Conservation (phyloP, 768 basidiomycete genomes). For the Myochromella boudieri region DNA sequence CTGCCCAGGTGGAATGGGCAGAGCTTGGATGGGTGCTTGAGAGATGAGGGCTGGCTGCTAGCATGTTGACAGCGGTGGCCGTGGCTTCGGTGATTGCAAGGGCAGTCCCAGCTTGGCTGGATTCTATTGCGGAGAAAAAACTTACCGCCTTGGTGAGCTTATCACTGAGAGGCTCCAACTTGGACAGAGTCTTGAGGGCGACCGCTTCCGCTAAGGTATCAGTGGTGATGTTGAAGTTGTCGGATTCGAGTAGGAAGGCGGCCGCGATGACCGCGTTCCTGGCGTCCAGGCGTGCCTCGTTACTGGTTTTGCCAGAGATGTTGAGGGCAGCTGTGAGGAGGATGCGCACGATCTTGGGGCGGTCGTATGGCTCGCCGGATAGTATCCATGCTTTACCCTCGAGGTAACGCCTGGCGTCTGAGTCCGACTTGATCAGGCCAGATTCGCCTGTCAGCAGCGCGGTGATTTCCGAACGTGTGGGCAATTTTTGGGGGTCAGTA, state of each 20-base stretch:
- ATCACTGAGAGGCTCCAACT: neutral
- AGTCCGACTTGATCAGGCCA: neutral
- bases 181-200: neutral
- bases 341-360: conserved; percentile 2
- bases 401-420: neutral
- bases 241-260: conserved; percentile 5
- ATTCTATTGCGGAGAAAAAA: neutral
- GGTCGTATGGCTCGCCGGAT: conserved; percentile 1
- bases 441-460: neutral
- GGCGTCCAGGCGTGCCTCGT: neutral
- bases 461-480: neutral
- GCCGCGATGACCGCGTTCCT: neutral
- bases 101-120: conserved; percentile 1
- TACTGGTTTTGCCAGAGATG: neutral
- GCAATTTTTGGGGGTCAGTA: neutral
- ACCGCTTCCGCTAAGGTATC: neutral
- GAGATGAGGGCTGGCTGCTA: neutral
- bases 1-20: neutral
- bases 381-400: conserved; percentile 7
- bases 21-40: neutral
- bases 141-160: neutral
- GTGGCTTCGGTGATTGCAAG: neutral
- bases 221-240: neutral
- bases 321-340: neutral
- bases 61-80: neutral